Evolutionary conservation across 805 yeast genomes (phyloP), one percentile per base, ranked within the genome.

Genomic region (Wickerhamiella kurtzmanii): DNA sequence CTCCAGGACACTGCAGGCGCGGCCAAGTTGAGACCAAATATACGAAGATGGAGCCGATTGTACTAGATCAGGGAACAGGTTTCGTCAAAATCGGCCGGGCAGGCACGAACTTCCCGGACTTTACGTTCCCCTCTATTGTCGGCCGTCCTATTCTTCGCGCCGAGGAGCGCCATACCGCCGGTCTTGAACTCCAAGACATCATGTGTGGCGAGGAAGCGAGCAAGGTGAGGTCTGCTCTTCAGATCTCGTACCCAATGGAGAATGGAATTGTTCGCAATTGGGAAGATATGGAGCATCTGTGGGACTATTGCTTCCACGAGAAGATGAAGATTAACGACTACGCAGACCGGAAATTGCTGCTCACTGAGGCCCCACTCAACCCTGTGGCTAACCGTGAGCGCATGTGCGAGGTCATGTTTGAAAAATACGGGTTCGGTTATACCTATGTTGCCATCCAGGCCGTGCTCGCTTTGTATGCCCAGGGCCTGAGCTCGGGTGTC

Each of bases 61-160:
- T 92, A 57, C 84, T 92, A 57, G 98, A 92, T 70, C 97, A 92
- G 71, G 98, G 98, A 70, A 92, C 98, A 44, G 98, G 98, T 48
- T 92, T 92, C 63, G 96, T 89, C 46, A 89, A 88, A 64, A 85
- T 89, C 56, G 98, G 98, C 50, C 77, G 95, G 60, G 96, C 94
- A 35, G 96, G 97, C 28, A 82, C 87, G 56, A 92, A 92, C 68
- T 88, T 88, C 73, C 98, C 98, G 22, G 97, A 92, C 65, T 79
- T 79, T 68, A 88, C 96, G 15, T 92, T 88, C 66, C 98, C 97
- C 13, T 87, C 96, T 19, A 85, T 92, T 55, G 97, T 92, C 17
- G 98, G 98, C 43, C 76, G 98, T 59, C 98, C 98, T 22, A 92
- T 92, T 53, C 71, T 92, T 52, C 77, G 98, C 62, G 97, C 98